These are phyloP conservation scores for Fusarium lyarnte DNA, from an alignment of 2,329 filamentous ascomycete genomes.

Conservation along the genomic window DNA sequence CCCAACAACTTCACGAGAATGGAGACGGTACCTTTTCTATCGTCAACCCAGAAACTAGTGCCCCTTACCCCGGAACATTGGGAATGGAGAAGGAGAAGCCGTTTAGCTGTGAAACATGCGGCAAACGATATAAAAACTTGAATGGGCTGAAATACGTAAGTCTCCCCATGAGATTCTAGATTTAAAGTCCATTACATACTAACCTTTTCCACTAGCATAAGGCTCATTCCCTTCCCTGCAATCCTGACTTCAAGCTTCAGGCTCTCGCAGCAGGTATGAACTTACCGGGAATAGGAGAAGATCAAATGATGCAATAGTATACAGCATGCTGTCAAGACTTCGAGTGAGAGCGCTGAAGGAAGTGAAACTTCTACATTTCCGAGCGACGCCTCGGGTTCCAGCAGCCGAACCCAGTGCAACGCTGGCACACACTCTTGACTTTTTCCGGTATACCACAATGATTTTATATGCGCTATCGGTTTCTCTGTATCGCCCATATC, in stretches of 20 bases:
- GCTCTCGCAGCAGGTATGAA: conserved; percentile 57
- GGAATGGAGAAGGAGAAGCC: conserved; percentile 99
- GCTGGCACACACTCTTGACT: conserved; percentile 11
- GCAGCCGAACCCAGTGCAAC: conserved; percentile 1
- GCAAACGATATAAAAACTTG: conserved; percentile 98
- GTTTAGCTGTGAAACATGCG: conserved; percentile 95
- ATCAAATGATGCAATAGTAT: conserved; percentile 51
- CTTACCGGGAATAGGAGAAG: conserved; percentile 57
- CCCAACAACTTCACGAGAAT: conserved; percentile 96
- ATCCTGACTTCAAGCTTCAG: conserved; percentile 74
- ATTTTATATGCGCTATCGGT: conserved; percentile 9
- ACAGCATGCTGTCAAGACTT: neutral
- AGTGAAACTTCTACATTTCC: neutral
- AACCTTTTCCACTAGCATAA: conserved; percentile 65
- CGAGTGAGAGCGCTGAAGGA: neutral
- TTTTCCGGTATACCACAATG: conserved; percentile 30
- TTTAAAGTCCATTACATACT: conserved; percentile 36
- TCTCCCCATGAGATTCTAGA: conserved; percentile 31
- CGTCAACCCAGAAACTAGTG: conserved; percentile 93
- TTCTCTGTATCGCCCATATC: conserved; percentile 35
- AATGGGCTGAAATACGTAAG: conserved; percentile 95
- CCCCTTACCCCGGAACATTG: conserved; percentile 92
- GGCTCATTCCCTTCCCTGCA: conserved; percentile 87
- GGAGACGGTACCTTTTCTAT: conserved; percentile 98
- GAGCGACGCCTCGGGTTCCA: neutral